Conservation (phyloP, 345 rosid species). For the Euphorbia pulcherrima region DNA sequence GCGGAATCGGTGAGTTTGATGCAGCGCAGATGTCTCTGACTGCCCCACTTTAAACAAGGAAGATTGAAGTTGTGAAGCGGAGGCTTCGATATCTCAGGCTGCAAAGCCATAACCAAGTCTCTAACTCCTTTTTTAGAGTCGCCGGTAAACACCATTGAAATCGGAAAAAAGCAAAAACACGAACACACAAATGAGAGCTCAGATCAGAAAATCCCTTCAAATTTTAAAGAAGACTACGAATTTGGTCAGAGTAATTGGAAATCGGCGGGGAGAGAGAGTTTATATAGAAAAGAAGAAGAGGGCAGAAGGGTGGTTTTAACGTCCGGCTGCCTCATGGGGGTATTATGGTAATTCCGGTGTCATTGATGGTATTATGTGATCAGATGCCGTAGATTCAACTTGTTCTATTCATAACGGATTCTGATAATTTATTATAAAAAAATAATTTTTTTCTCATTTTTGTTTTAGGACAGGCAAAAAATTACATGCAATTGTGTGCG, state of each 20-base stretch:
- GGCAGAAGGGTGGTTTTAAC: conserved; percentile 21
- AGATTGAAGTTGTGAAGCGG: conserved; percentile 32
- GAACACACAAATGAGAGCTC: not conserved
- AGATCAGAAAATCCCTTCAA: not conserved
- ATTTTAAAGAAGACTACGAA: no score
- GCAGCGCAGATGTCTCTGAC: conserved; percentile 24
- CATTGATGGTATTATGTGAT: no score
- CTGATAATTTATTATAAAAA: no score
- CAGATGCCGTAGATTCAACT: no score
- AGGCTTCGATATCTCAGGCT: conserved; percentile 25
- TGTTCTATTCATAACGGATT: no score
- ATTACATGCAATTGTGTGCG: no score
- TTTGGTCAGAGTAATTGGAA: no score
- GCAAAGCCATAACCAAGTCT: conserved; percentile 15
- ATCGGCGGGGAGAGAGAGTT: conserved; percentile 22
- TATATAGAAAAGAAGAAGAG: conserved; percentile 1
- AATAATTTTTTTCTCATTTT: no score
- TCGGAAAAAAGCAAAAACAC: no score
- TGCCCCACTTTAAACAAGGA: conserved; percentile 31
- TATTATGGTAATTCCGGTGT: conserved; percentile 6
- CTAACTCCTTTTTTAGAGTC: not conserved
- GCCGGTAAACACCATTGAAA: conserved; percentile 24
- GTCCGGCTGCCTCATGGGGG: conserved; percentile 13
- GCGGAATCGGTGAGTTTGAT: no score
- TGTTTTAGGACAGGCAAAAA: no score